Conservation (phyloP, 106 monocot genomes). For the Narthecium ossifragum region DNA sequence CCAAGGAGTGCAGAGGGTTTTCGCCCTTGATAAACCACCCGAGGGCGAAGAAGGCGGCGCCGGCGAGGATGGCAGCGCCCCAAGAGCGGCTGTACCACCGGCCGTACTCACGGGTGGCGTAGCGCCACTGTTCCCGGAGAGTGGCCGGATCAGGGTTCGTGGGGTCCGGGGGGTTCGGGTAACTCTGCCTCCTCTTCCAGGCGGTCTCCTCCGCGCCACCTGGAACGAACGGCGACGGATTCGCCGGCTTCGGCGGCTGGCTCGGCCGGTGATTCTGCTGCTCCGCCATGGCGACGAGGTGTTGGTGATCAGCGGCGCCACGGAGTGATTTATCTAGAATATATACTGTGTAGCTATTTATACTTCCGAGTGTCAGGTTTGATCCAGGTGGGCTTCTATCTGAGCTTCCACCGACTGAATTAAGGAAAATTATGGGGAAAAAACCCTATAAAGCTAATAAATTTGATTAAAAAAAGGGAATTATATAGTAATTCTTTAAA, state of each 20-base stretch:
- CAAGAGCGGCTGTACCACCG: conserved; percentile 90
- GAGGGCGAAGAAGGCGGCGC: conserved; percentile 79
- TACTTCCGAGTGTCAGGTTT: no score
- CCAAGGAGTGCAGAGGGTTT: conserved; percentile 83
- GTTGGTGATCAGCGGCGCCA: no score
- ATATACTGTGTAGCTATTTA: no score
- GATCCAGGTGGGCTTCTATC: no score
- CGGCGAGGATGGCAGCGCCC: conserved; percentile 97
- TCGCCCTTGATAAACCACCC: conserved; percentile 95
- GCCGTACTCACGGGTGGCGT: conserved; percentile 75
- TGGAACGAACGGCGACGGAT: no score
- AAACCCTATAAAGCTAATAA: no score
- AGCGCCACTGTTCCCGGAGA: conserved; percentile 92
- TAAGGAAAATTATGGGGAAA: no score
- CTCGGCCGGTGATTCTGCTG: background rate
- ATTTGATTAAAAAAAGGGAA: no score
- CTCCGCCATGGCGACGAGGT: conserved; percentile 11
- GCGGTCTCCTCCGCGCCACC: conserved; percentile 2
- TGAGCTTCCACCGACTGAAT: no score
- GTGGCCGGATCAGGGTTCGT: conserved; percentile 70
- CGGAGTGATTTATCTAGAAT: no score
- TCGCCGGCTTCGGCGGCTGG: background rate
- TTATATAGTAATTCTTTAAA: no score
- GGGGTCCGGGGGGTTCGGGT: conserved; percentile 80
- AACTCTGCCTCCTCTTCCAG: conserved; percentile 10